These are phyloP conservation scores for Gossypium schwendimanii DNA, from an alignment of 441 rosid genomes.

Conservation along the genomic window DNA sequence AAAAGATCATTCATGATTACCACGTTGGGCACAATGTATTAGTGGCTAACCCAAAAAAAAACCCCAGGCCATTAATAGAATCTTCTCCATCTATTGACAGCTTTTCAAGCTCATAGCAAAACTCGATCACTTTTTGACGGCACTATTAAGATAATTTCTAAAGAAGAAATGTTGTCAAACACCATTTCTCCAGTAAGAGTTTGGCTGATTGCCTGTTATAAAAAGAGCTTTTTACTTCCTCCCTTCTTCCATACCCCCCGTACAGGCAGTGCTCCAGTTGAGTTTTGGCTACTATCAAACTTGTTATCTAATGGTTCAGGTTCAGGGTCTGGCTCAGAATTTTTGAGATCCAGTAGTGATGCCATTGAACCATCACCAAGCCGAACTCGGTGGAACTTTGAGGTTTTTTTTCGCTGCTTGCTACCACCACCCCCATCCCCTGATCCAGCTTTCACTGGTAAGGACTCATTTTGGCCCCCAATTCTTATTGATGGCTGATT, in stretches of 20 bases:
- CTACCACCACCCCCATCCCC: slow-evolving; percentile 36
- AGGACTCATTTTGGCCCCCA: slow-evolving; percentile 21
- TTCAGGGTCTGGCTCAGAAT: slow-evolving; percentile 36
- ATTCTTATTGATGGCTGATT: slow-evolving; percentile 10
- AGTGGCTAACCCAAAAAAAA: not conserved
- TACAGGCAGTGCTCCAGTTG: slow-evolving; percentile 34
- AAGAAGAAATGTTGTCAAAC: not conserved
- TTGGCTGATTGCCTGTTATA: slow-evolving; percentile 10
- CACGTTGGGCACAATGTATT: not conserved
- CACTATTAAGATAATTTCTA: not conserved
- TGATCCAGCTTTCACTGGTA: slow-evolving; percentile 22
- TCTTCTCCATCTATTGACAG: slow-evolving; percentile 10
- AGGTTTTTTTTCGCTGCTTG: slow-evolving; percentile 67
- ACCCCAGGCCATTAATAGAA: not conserved
- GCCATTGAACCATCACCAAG: slow-evolving; percentile 82
- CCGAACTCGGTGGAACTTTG: slow-evolving; percentile 66
- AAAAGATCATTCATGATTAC: not conserved
- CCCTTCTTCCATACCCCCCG: slow-evolving; percentile 79
- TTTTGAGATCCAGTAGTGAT: slow-evolving; percentile 38
- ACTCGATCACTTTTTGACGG: slow-evolving; percentile 8
- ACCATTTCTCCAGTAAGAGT: not conserved
- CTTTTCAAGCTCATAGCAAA: not conserved
- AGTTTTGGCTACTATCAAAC: slow-evolving; percentile 22
- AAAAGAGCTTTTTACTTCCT: slow-evolving; percentile 56
- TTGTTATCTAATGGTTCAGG: slow-evolving; percentile 19